Evolutionary conservation across 108 stramenopile species (phyloP).

Genomic region (Discostella pseudostelligera): DNA sequence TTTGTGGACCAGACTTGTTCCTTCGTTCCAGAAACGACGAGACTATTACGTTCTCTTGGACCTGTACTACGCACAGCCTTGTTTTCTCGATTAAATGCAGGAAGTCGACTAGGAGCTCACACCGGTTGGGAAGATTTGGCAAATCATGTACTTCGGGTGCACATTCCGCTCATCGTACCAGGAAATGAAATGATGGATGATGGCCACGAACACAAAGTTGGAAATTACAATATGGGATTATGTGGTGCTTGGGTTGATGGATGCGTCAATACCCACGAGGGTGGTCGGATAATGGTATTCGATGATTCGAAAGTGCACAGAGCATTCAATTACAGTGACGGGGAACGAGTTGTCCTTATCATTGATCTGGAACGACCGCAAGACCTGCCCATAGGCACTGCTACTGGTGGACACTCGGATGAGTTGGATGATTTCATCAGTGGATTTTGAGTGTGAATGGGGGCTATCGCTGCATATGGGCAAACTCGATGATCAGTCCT

Average conservation of each 20-base stretch:
- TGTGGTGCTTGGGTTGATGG: slow-evolving; percentile 98
- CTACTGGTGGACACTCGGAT: slow-evolving; percentile 89
- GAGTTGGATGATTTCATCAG: slow-evolving; percentile 91
- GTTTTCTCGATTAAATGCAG: slow-evolving; percentile 84
- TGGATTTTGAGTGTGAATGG: slow-evolving; percentile 3
- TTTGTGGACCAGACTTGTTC: slow-evolving; percentile 78
- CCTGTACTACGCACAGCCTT: slow-evolving; percentile 87
- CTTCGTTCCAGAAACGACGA: slow-evolving; percentile 78
- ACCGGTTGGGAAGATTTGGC: slow-evolving; percentile 96
- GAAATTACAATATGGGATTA: slow-evolving; percentile 21
- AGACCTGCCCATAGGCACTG: slow-evolving; percentile 76
- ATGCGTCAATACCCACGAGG: slow-evolving; percentile 83
- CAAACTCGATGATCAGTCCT: not conserved
- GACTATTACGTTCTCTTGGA: slow-evolving; percentile 49
- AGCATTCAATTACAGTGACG: slow-evolving; percentile 85
- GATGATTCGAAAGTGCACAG: slow-evolving; percentile 96
- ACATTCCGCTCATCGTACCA: slow-evolving; percentile 89
- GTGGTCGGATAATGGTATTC: slow-evolving; percentile 81
- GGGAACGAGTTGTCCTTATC: slow-evolving; percentile 89
- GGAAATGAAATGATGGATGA: slow-evolving; percentile 11
- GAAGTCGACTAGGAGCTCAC: slow-evolving; percentile 88
- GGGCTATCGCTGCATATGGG: not conserved
- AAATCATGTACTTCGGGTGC: slow-evolving; percentile 93
- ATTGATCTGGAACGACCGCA: slow-evolving; percentile 88
- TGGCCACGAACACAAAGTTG: not conserved